These are phyloP conservation scores for Petasospora rhodanensis DNA, from an alignment of 1,139 yeast species.

Conservation along the genomic window DNA sequence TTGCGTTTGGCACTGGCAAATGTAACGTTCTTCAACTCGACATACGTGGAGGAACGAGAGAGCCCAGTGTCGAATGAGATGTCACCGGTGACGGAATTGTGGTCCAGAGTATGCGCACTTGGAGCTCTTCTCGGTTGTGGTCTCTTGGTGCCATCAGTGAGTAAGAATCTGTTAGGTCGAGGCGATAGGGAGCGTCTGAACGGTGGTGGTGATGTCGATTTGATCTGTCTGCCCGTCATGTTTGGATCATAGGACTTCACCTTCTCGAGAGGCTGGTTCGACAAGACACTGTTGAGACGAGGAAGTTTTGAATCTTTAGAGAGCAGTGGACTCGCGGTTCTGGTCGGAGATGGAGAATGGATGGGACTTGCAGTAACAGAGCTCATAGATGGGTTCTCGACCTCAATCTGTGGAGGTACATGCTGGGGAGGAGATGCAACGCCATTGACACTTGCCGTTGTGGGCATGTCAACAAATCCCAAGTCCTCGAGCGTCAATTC, in stretches of 20 bases:
- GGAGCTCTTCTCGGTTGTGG: constrained; percentile 6
- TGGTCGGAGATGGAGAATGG: too few relatives aligned
- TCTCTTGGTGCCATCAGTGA: neutral
- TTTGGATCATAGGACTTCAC: constrained; percentile 1
- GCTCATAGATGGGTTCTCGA: too few relatives aligned
- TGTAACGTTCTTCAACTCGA: constrained; percentile 27
- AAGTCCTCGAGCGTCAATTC: constrained; percentile 54
- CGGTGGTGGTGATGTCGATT: constrained; percentile 3
- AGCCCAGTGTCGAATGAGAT: constrained; percentile 6
- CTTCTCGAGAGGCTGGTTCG: neutral
- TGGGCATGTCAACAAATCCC: constrained; percentile 7
- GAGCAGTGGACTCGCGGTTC: too few relatives aligned
- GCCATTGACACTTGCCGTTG: constrained; percentile 3
- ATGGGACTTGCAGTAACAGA: too few relatives aligned
- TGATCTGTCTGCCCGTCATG: too few relatives aligned
- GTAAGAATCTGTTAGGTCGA: neutral
- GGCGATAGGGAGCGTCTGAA: constrained; percentile 1
- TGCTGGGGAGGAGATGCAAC: neutral
- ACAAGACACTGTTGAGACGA: too few relatives aligned
- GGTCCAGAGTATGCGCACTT: constrained; percentile 7
- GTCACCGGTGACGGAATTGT: constrained; percentile 5
- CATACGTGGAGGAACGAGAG: constrained; percentile 3
- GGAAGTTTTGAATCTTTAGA: too few relatives aligned
- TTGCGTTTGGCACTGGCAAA: constrained; percentile 44
- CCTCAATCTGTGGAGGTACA: constrained; percentile 6